Percentiles rank a stretch among this genome's conserved stretches.
Evolutionary conservation across 345 rosid species (phyloP).

Genomic region (Camelina hispida): DNA sequence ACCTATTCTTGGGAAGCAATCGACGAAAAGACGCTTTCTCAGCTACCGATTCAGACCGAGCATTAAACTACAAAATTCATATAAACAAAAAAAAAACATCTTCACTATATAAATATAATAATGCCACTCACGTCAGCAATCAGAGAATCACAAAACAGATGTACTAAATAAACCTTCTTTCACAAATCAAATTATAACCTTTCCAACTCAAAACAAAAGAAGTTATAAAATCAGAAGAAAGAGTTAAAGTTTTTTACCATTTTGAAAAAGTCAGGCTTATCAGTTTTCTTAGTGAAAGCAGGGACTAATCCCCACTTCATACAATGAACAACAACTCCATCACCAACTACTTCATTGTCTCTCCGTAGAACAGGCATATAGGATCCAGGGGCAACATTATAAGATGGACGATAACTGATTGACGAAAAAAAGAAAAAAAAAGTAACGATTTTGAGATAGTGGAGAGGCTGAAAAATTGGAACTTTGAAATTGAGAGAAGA

Average conservation of each 20-base stretch:
- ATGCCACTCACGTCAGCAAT: neutral
- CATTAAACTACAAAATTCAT: constrained; percentile 69
- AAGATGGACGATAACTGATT: constrained; percentile 75
- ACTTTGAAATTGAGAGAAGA: neutral
- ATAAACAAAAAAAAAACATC: neutral
- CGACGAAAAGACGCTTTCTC: constrained; percentile 94
- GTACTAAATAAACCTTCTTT: neutral
- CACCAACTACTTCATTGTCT: constrained; percentile 53
- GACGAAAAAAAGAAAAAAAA: neutral
- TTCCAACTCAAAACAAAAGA: neutral
- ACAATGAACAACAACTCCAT: constrained; percentile 63
- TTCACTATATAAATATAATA: neutral
- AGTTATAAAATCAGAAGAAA: neutral
- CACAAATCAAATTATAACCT: neutral
- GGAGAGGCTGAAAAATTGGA: neutral
- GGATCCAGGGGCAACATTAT: constrained; percentile 77
- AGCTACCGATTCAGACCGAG: constrained; percentile 78
- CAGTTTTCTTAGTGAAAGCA: constrained; percentile 72
- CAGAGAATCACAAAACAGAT: neutral
- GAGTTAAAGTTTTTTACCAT: constrained; percentile 54
- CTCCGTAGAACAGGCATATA: constrained; percentile 69
- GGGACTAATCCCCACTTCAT: constrained; percentile 97
- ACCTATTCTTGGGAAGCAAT: constrained; percentile 77
- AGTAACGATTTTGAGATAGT: neutral
- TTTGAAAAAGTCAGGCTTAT: constrained; percentile 82